These are phyloP conservation scores for Stylonectria norvegica DNA, from an alignment of 2,329 filamentous ascomycete genomes.

Conservation along the genomic window DNA sequence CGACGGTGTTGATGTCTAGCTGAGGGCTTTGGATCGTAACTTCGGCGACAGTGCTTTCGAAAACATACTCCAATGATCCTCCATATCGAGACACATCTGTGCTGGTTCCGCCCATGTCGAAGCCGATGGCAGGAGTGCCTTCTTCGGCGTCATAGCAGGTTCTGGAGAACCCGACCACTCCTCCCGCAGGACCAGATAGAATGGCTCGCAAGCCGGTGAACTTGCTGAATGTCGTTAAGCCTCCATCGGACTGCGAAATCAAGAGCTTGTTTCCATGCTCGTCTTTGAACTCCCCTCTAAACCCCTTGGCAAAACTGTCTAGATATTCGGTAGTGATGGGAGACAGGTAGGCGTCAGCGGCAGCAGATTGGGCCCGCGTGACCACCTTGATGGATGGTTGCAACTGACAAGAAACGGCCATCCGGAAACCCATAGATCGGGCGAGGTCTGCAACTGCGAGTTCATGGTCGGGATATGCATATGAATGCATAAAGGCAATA, in stretches of 20 bases:
- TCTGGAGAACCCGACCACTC: constrained; percentile 25
- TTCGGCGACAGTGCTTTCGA: constrained; percentile 67
- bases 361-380: constrained; percentile 41
- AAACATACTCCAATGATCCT: constrained; percentile 68
- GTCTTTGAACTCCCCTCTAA: constrained; percentile 24
- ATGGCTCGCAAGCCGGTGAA: constrained; percentile 27
- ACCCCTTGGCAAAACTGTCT: constrained; percentile 28
- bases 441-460: constrained; percentile 35
- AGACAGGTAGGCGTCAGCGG: constrained; percentile 43
- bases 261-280: constrained; percentile 30
- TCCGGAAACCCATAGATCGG: constrained; percentile 40
- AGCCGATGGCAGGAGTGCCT: constrained; percentile 25
- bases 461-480: constrained; percentile 58
- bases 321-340: constrained; percentile 39
- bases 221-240: constrained; percentile 25
- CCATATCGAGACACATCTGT: constrained; percentile 70
- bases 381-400: constrained; percentile 44
- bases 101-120: constrained; percentile 55
- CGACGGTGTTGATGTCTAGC: constrained; percentile 71
- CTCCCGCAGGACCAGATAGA: constrained; percentile 27
- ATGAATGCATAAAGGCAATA: constrained; percentile 71
- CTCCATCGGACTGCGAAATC: constrained; percentile 28
- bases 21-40: constrained; percentile 70
- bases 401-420: constrained; percentile 35
- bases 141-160: constrained; percentile 25